phyloP scores from a whole-genome alignment of 768 basidiomycete species.

The Mycena vulgaris region DNA sequence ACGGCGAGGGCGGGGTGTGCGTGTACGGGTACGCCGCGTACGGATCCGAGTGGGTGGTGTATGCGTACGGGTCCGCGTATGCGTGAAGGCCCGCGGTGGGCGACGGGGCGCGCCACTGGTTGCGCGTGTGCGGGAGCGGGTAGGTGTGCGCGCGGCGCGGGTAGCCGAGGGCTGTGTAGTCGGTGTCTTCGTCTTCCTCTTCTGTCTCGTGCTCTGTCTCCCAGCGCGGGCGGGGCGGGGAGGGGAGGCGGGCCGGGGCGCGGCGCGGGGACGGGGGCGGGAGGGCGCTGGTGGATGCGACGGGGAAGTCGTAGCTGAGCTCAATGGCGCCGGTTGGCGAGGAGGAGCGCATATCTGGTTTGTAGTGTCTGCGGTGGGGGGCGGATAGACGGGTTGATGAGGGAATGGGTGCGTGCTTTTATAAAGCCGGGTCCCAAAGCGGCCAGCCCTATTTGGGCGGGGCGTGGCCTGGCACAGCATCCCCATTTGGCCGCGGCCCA shows the following conservation, averaged over 20 bases:
- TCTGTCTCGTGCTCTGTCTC: constrained; percentile 20
- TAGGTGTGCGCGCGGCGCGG: constrained; percentile 9
- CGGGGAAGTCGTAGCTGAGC: constrained; percentile 39
- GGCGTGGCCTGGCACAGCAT: too few species aligned
- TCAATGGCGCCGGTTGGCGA: constrained; percentile 29
- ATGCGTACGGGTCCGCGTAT: constrained; percentile 14
- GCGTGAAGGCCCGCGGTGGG: not conserved
- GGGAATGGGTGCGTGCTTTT: too few species aligned
- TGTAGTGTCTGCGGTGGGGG: not conserved
- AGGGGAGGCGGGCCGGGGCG: not conserved
- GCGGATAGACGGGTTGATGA: too few species aligned
- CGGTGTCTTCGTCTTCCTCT: constrained; percentile 3
- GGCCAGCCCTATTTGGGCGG: too few species aligned
- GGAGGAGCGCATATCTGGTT: constrained; percentile 18
- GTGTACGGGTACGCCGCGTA: not conserved
- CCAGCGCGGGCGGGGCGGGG: constrained; percentile 16
- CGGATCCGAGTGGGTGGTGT: not conserved
- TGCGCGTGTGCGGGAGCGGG: constrained; percentile 19
- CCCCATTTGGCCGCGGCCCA: too few species aligned
- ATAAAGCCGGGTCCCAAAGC: too few species aligned
- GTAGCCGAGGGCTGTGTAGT: constrained; percentile 27
- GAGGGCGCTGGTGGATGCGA: constrained; percentile 13
- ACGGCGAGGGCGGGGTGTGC: not conserved
- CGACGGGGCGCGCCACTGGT: constrained; percentile 32
- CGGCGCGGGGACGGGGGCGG: not conserved